Evolutionary conservation across 176 grass and related monocot species (phyloP).

Genomic region (Oryza punctata): DNA sequence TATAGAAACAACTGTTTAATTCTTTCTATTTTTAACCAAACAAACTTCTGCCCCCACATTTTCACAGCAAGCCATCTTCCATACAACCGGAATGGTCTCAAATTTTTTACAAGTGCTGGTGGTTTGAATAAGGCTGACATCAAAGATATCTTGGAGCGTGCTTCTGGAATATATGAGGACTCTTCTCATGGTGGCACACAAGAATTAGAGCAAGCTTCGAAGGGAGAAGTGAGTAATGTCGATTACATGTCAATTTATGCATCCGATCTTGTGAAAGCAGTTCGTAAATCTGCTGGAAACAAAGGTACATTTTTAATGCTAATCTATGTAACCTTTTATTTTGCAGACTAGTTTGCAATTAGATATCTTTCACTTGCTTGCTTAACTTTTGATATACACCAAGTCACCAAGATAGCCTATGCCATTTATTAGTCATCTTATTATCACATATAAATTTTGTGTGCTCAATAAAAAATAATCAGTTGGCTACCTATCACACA

Average conservation of each 20-base stretch:
- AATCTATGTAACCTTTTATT: conserved; percentile 14
- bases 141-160: conserved; percentile 76
- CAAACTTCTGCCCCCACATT: neutral
- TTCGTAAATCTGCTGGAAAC: conserved; percentile 81
- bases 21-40: neutral
- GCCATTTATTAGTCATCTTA: conserved; percentile 1
- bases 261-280: conserved; percentile 78
- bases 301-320: conserved; percentile 52
- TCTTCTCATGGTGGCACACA: conserved; percentile 46
- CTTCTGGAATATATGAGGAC: conserved; percentile 65
- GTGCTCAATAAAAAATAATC: conserved; percentile 1
- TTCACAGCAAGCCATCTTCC: conserved; percentile 93
- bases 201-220: conserved; percentile 42
- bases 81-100: conserved; percentile 96
- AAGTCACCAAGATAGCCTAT: neutral
- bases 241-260: conserved; percentile 96
- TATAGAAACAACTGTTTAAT: neutral
- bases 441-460: neutral
- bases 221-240: conserved; percentile 58
- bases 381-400: conserved; percentile 2
- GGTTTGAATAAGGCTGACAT: conserved; percentile 91
- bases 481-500: neutral
- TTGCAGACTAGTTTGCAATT: neutral
- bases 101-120: conserved; percentile 94
- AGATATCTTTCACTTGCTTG: neutral